Conservation (phyloP, 169 alveolate species). For the Cyclospora cayetanensis region DNA sequence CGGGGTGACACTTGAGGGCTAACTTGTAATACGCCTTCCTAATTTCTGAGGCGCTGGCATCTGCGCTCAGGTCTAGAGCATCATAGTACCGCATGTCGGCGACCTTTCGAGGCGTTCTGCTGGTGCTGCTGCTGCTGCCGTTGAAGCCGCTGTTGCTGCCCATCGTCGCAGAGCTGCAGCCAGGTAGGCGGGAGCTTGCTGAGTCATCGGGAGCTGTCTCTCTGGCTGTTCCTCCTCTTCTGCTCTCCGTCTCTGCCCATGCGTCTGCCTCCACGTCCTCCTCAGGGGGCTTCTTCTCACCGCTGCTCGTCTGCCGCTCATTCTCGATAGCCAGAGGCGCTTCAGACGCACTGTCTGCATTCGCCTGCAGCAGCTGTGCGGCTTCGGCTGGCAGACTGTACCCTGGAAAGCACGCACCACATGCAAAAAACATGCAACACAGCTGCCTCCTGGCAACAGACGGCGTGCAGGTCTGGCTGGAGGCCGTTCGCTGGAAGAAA, state of each 20-base stretch:
- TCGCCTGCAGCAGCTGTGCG: constrained; percentile 17
- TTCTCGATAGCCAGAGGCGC: background rate
- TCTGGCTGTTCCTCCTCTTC: background rate
- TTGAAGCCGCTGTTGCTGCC: constrained; percentile 19
- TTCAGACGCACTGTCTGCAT: background rate
- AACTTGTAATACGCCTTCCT: constrained; percentile 87
- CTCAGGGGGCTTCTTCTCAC: background rate
- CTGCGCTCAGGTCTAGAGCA: constrained; percentile 83
- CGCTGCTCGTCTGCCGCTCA: background rate
- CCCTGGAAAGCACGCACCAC: background rate
- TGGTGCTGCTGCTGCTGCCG: constrained; percentile 15
- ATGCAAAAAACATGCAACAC: background rate
- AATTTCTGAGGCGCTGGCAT: constrained; percentile 79
- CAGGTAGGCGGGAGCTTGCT: background rate
- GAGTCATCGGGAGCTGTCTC: background rate
- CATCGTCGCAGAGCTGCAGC: background rate
- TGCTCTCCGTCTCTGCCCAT: background rate
- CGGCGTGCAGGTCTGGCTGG: background rate
- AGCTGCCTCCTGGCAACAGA: background rate
- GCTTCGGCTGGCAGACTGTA: constrained; percentile 13
- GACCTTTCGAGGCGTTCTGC: constrained; percentile 67
- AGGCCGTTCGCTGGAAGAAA: background rate
- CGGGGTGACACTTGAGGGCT: constrained; percentile 94
- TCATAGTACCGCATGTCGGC: constrained; percentile 87
- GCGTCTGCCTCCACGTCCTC: background rate